Conservation (phyloP, 176 grass and related monocot species). For the Paspalum notatum region DNA sequence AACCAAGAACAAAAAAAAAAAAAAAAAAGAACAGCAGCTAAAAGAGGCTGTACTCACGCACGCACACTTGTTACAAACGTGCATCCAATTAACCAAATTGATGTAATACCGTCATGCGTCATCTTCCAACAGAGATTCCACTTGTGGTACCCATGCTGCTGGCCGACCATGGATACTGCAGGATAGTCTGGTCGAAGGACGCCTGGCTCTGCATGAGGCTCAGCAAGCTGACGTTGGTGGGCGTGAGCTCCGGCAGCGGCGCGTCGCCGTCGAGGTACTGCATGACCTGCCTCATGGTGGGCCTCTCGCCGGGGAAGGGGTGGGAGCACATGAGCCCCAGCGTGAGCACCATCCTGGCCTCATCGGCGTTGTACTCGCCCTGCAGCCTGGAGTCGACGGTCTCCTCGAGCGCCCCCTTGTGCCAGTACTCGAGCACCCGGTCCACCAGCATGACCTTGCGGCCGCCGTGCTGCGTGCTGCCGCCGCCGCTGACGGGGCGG, state of each 20-base stretch:
- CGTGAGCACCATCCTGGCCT: slow-evolving; percentile 13
- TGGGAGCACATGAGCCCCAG: slow-evolving; percentile 17
- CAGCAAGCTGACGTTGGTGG: not conserved
- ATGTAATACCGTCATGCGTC: not conserved
- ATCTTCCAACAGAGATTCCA: not conserved
- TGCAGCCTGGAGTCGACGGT: slow-evolving; percentile 1
- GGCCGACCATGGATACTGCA: not conserved
- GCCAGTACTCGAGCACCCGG: slow-evolving; percentile 22
- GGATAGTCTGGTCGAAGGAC: not conserved
- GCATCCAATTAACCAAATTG: too few species aligned
- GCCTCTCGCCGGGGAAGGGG: not conserved
- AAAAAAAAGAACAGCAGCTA: too few species aligned
- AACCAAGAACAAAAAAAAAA: too few species aligned
- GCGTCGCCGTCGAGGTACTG: not conserved
- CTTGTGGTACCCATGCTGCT: not conserved
- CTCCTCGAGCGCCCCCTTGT: not conserved
- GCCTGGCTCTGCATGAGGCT: not conserved
- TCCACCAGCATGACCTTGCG: not conserved
- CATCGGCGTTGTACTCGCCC: not conserved
- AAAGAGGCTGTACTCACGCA: too few species aligned
- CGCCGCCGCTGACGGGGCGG: not conserved
- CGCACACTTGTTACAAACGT: too few species aligned
- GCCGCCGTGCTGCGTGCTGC: not conserved
- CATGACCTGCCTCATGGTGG: slow-evolving; percentile 3
- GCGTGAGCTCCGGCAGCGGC: not conserved